Percentiles rank a stretch among this genome's conserved stretches.
These are phyloP conservation scores for Paraphoma sp. DNA, from an alignment of 2,329 filamentous ascomycete species.

Conservation along the genomic window DNA sequence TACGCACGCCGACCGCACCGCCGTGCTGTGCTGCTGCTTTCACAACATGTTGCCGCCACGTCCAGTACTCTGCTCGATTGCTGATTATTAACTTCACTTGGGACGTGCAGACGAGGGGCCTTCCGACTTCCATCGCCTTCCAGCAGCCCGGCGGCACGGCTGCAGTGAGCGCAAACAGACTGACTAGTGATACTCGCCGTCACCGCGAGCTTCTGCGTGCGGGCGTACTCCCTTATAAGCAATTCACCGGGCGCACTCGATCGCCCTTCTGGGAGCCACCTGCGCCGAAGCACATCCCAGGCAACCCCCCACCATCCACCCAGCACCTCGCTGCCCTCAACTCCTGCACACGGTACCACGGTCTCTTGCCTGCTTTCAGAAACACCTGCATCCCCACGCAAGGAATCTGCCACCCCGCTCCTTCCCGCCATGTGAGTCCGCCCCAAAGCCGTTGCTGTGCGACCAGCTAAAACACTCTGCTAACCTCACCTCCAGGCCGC, in stretches of 20 bases:
- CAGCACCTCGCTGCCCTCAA: conserved; percentile 8
- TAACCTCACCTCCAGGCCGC: conserved; percentile 64
- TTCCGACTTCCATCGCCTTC: conserved; percentile 34
- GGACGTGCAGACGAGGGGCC: conserved; percentile 16
- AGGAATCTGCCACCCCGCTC: conserved; percentile 30
- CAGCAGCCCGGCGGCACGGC: conserved; percentile 12
- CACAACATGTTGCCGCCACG: conserved; percentile 22
- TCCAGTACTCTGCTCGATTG: conserved; percentile 19
- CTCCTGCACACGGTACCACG: conserved; percentile 39
- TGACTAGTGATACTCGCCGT: conserved; percentile 2
- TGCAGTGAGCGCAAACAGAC: background rate
- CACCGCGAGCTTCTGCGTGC: conserved; percentile 2
- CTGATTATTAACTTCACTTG: conserved; percentile 33
- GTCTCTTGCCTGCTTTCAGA: conserved; percentile 41
- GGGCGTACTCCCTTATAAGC: conserved; percentile 25
- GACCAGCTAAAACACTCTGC: conserved; percentile 30
- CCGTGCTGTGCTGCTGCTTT: conserved; percentile 11
- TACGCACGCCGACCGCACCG: conserved; percentile 19
- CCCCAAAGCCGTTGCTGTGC: conserved; percentile 43
- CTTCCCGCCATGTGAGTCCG: conserved; percentile 44
- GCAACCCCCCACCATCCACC: conserved; percentile 24
- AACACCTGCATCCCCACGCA: conserved; percentile 43
- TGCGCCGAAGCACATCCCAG: conserved; percentile 22
- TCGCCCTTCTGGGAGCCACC: conserved; percentile 21
- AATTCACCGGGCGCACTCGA: conserved; percentile 23